Evolutionary conservation across 345 rosid genomes (phyloP), one percentile per base, ranked within the genome.

Genomic region (Sonneratia alba): DNA sequence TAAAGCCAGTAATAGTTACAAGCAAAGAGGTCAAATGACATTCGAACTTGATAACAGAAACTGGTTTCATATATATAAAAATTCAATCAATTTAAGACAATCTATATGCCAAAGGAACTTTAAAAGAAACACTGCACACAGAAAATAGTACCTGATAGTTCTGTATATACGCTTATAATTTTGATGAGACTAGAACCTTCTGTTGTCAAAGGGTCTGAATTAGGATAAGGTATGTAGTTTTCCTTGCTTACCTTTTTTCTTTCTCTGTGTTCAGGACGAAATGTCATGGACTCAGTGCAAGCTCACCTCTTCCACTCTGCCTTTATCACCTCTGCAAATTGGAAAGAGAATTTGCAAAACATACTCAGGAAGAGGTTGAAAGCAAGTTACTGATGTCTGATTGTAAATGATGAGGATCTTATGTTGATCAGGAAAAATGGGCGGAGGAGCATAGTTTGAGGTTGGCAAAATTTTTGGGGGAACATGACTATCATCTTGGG

Each of bases 231-330:
- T 59, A 27, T 57, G 21, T 57, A 8, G 32, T 57, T 57, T 22
- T 22, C 10, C 69, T 37, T 66, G 11, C 21, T 66, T 12, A 18
- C 45, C 45, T 42, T 37, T 11, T 19, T 47, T 36, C 62, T 72
- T 42, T 61, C 74, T 72, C 16, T 42, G 36, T 15, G 57, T 37
- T 63, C 71, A 27, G 48, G 53, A 70, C 48, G 16, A 38, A 62
- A 13, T 24, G 2, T 7, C 55, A 51, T 45, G 48, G 12, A 34
- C 66, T 27, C 72, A 42, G 34, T 43, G 49, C 45, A 69, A 76
- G 75, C 74, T 92, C 86, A 92, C 83, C 96, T 85, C 84, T 83
- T 89, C 97, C 93, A 92, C 49, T 84, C 93, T 11, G 90, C 90
- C 84, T 80, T 87, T 24, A 78, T 67, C 57, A 36, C 77, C 81